A percentile compares a stretch with the other conserved stretches of the same genome.
phyloP scores from a whole-genome alignment of 176 grass and related monocot species.

The Paspalum vaginatum region DNA sequence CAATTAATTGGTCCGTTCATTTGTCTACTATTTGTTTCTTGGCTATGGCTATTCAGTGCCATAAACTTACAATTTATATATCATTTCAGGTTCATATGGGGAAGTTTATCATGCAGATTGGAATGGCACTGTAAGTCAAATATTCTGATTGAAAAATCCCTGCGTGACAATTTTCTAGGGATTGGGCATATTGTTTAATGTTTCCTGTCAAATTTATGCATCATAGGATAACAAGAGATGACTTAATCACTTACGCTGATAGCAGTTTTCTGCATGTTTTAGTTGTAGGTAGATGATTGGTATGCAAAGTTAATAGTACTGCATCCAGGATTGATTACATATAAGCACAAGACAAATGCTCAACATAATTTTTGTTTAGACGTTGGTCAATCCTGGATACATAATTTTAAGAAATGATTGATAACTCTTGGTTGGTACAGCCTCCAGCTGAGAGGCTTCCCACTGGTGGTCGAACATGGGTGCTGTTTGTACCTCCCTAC shows the following conservation, averaged over 20 bases:
- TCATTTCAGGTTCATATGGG: constrained; percentile 76
- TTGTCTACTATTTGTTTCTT: constrained; percentile 16
- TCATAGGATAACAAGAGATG: constrained; percentile 7
- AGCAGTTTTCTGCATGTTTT: neutral
- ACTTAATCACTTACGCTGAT: constrained; percentile 18
- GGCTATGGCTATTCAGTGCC: constrained; percentile 23
- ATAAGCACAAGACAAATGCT: too few species aligned
- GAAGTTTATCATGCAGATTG: constrained; percentile 99
- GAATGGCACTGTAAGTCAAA: constrained; percentile 92
- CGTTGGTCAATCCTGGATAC: neutral
- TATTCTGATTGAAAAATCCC: constrained; percentile 34
- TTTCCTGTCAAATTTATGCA: constrained; percentile 9
- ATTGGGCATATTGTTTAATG: constrained; percentile 9
- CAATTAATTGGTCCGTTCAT: neutral
- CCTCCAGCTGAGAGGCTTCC: neutral
- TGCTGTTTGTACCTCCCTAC: neutral
- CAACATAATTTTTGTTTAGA: too few species aligned
- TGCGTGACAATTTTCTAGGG: constrained; percentile 20
- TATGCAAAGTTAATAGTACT: constrained; percentile 4
- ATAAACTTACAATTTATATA: constrained; percentile 17
- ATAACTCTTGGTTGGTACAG: neutral
- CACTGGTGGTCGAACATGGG: neutral
- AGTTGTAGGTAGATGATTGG: constrained; percentile 20
- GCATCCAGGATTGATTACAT: too few species aligned
- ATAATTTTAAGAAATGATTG: neutral